Conservation (phyloP, 192 early-diverging fungal genomes). For the Glomus cerebriforme region DNA sequence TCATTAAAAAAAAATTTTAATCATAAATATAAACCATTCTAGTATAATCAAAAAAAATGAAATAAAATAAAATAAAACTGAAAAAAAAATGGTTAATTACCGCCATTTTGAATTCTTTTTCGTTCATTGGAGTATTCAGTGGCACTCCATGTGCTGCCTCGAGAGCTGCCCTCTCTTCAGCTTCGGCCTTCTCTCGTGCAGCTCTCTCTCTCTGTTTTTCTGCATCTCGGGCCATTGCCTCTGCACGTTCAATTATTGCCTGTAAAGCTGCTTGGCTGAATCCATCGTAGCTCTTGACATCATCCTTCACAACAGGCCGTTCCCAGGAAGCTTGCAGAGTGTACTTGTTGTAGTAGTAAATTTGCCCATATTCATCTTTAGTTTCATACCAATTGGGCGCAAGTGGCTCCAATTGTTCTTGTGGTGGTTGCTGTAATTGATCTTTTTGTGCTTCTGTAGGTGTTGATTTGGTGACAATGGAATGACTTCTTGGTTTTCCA, state of each 20-base stretch:
- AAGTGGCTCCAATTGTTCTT: conserved; percentile 13
- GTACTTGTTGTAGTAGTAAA: conserved; percentile 12
- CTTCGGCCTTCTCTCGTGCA: neutral
- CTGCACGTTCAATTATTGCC: conserved; percentile 18
- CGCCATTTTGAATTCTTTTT: conserved; percentile 1
- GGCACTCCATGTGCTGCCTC: neutral
- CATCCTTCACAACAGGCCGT: conserved; percentile 7
- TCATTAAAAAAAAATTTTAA: neutral
- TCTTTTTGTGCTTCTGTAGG: too few relatives aligned
- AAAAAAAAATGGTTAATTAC: neutral
- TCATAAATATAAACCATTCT: neutral
- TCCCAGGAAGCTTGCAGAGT: conserved; percentile 2
- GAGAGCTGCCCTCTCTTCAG: neutral
- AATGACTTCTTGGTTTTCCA: neutral
- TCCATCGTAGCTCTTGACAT: neutral
- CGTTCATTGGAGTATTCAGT: neutral
- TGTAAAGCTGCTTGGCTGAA: neutral
- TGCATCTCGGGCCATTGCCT: neutral
- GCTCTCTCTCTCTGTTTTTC: conserved; percentile 8
- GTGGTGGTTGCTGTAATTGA: neutral
- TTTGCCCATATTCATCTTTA: conserved; percentile 1
- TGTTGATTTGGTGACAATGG: neutral
- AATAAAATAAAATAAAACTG: neutral
- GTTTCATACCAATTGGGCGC: conserved; percentile 18
- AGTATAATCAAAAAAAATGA: too few relatives aligned